Percentiles rank a stretch among this genome's conserved stretches.
These are phyloP conservation scores for Stachybotrys chartarum DNA, from an alignment of 2,329 filamentous ascomycete species.

Conservation along the genomic window DNA sequence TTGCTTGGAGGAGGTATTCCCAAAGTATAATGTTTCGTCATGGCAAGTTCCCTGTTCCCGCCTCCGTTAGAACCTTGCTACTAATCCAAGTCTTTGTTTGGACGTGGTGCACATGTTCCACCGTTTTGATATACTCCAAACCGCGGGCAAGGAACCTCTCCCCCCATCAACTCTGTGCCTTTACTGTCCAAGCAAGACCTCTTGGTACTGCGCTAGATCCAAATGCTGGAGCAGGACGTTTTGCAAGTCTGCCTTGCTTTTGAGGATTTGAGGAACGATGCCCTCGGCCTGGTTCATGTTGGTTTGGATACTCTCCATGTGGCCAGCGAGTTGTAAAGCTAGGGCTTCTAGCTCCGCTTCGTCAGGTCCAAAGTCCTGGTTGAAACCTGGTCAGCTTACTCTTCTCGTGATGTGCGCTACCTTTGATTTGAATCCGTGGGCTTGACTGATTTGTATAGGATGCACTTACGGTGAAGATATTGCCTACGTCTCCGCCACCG, in stretches of 20 bases:
- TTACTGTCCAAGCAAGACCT: conserved; percentile 34
- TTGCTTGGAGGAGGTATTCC: too few species aligned
- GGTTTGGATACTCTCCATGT: conserved; percentile 48
- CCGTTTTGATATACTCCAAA: background rate
- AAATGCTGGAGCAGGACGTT: conserved; percentile 39
- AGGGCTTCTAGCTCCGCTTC: conserved; percentile 37
- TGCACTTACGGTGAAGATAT: conserved; percentile 13
- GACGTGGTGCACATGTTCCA: conserved; percentile 6
- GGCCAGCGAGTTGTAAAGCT: conserved; percentile 41
- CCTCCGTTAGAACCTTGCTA: too few species aligned
- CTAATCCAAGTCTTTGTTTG: too few species aligned
- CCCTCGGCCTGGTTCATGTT: conserved; percentile 49
- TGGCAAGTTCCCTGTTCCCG: too few species aligned
- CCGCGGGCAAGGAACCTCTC: background rate
- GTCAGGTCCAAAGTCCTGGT: conserved; percentile 10
- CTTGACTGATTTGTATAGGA: background rate
- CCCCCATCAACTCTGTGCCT: background rate
- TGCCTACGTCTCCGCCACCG: conserved; percentile 6
- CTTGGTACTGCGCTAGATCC: conserved; percentile 36
- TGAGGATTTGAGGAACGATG: conserved; percentile 39
- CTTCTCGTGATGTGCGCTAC: background rate
- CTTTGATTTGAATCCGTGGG: too few species aligned
- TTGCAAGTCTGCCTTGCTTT: conserved; percentile 41
- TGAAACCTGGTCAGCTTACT: background rate
- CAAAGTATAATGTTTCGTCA: too few species aligned